Base-by-base conservation (phyloP, 805 yeast species). In the Starmerella kuoi region DNA sequence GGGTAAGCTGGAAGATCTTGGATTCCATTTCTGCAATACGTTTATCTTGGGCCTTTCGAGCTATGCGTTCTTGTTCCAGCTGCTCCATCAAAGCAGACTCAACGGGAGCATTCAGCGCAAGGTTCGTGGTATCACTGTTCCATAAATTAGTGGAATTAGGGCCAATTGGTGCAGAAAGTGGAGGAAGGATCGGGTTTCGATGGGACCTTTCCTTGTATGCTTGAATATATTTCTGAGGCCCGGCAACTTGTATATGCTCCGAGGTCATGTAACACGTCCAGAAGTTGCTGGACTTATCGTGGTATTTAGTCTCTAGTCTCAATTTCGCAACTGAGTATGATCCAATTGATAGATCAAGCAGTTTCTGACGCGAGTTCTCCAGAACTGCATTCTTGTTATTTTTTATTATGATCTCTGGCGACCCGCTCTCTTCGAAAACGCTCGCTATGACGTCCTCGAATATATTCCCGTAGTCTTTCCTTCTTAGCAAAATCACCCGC, bases 231-330 rank as follows among this genome's bases (percentile, higher is more conserved):
- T 11, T 20, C 5, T 34, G 30, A 5, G 30, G 24, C 22, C 24
- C 15, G 5, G 5, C 19, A 3, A 41, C 37, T 2, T 5, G 5
- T 5, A 19, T 8, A 6, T n/a, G 15, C 11, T 38, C 28, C 8
- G 41, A 27, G 15, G 36, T 31, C 41, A 38, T 38, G 30, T 38
- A 38, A n/a, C 41, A 35, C 15, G 33, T 21, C 41, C 41, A 38
- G 22, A 15, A 27, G 7, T 18, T 18, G 14, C 26, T 20, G 21
- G 20, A 9, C 3, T 6, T 6, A 23, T 22, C 31, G 19, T 35
- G 28, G 15, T 14, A 38, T 30, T 14, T 14, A 22, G 26, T 31
- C 11, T 38, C 35, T 4, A 38, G 35, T 14, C 19, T 9, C 21
- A 30, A 7, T 9, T 6, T 5, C 7, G 41, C 35, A 22, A 19